Base-by-base conservation (phyloP, 768 basidiomycete species). In the Cantharellus anzutake region DNA sequence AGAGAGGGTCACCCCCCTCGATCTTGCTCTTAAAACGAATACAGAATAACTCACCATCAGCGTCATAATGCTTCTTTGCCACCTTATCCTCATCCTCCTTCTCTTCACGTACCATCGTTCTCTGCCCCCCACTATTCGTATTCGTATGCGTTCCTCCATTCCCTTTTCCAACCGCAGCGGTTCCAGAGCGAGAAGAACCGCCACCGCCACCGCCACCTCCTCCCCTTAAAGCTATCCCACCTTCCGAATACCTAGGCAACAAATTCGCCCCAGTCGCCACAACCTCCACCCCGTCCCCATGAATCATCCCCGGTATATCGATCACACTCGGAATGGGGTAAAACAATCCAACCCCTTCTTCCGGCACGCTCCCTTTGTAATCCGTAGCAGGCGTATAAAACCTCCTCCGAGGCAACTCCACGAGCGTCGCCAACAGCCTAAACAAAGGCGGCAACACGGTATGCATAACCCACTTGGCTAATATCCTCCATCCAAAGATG, bases 351-450 rank as follows among this genome's bases (percentile, higher is more conserved):
- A 74, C 76, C 60, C 70, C 74, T 62, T 82, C 80, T 41, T 77
- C 71, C 0, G 84, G 84, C 1, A 86, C 79, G 4, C 67, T 63
- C 37, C 70, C 75, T 39, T 75, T 76, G 69, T 96, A 96, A 65
- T 92, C 91, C 65, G 90, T 91, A 39, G 92, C 88, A 38, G 90
- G 84, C 3, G 83, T 86, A 69, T 98, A 96, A 71, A 89, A 90
- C 14, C 89, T 76, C 5, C 94, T 78, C 62, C 82, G 80, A 0
- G 93, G 94, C 3, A 97, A 78, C 4, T 73, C 74, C 66, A 88
- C 77, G 42, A 79, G 74, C 38, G 75, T 77, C 4, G 86, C 76
- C 62, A 87, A 73, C 51, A 80, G 71, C 60, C 93, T 84, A 76
- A 90, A 96, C 16, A 81, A 74, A 0, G 90, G 88, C 0, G 93